Base-by-base conservation (phyloP, 2,329 filamentous ascomycete species). In the Sporothrix globosa region DNA sequence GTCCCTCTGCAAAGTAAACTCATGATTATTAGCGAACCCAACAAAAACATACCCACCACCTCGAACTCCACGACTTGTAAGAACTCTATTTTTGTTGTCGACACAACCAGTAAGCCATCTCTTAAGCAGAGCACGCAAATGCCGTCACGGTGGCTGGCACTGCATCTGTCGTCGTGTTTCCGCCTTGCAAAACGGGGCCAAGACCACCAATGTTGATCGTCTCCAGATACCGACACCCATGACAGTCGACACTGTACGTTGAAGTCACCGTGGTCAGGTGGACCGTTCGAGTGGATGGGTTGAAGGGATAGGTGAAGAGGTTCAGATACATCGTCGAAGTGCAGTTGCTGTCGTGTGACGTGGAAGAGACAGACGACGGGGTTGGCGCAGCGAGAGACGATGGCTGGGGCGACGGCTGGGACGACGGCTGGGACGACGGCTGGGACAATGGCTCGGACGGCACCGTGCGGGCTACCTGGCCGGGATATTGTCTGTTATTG, bases 251-350 rank as follows among this genome's bases (percentile, higher is more conserved):
- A 14, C 39, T n/a, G 21, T 21, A 63, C 2, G 39, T 63, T 2
- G 58, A 63, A 46, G 39, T 46, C 39, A 63, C 58, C 13, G 58
- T 63, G 21, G 39, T 46, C n/a, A 7, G n/a, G 58, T 63, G 58
- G 11, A 63, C 39, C 9, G 58, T 63, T 13, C 58, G 58, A 14
- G 58, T 63, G 3, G 58, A 11, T 5, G 34, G 58, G 39, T 44
- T 63, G 58, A 27, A 46, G 21, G 39, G n/a, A 5, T 39, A 9
- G 30, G 58, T 63, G 2, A 63, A 27, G 7, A 63, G n/a, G 58
- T 63, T 63, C 39, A 44, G 7, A 13, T 17, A 27, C 39, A 63
- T 13, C n/a, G 58, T 63, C 39, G 58, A 63, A 2, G 58, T 63
- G 39, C 58, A 63, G 34, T 61, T 34, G 10, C 30, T n/a, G 6